A percentile compares a stretch with the other conserved stretches of the same genome.
Evolutionary conservation across 768 basidiomycete genomes (phyloP).

Genomic region (Boletus subparvulus): DNA sequence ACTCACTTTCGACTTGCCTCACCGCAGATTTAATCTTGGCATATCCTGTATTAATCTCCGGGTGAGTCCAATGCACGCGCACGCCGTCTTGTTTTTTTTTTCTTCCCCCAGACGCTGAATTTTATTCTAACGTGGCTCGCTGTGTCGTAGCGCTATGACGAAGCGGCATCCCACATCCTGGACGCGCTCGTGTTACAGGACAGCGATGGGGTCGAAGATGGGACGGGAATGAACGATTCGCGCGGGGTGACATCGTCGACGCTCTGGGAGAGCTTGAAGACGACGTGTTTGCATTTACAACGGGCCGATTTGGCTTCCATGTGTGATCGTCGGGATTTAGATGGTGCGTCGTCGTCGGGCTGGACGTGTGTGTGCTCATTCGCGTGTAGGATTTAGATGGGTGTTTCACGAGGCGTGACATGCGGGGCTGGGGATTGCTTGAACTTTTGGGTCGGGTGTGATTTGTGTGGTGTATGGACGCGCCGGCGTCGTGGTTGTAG

Average conservation of each 20-base stretch:
- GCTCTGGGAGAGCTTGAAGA: slow-evolving; percentile 88
- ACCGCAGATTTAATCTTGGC: slow-evolving; percentile 83
- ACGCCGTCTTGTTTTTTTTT: not conserved
- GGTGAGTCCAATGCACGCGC: slow-evolving; percentile 40
- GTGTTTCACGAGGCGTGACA: slow-evolving; percentile 7
- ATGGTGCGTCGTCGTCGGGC: slow-evolving; percentile 40
- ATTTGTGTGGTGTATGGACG: not conserved
- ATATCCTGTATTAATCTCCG: slow-evolving; percentile 88
- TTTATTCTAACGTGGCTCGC: not conserved
- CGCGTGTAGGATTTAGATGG: slow-evolving; percentile 13
- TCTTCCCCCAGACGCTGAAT: not conserved
- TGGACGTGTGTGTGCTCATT: not conserved
- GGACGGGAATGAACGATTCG: slow-evolving; percentile 42
- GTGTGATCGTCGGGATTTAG: slow-evolving; percentile 72
- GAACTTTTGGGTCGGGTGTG: not conserved
- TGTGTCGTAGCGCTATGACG: slow-evolving; percentile 66
- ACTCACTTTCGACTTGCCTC: not conserved
- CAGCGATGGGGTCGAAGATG: slow-evolving; percentile 66
- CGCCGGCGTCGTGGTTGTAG: not conserved
- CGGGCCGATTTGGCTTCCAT: slow-evolving; percentile 72
- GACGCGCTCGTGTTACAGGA: slow-evolving; percentile 91
- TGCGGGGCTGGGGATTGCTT: not conserved
- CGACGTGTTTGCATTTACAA: slow-evolving; percentile 78
- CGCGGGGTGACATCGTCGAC: slow-evolving; percentile 75
- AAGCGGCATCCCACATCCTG: slow-evolving; percentile 83